phyloP scores from a whole-genome alignment of 2,329 filamentous ascomycete genomes.

The Sclerotinia minor region DNA sequence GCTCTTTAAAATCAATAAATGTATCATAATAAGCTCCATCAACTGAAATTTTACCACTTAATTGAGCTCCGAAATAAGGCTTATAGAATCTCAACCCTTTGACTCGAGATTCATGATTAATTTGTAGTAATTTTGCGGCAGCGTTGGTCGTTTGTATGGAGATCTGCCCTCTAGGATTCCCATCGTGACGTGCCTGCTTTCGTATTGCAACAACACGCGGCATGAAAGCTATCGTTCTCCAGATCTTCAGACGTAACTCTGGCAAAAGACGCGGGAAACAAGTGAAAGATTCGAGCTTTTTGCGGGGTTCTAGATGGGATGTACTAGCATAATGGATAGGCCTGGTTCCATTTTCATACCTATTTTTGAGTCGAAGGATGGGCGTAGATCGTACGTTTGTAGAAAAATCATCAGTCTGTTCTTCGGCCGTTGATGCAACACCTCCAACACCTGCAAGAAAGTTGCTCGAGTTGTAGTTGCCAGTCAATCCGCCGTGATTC shows the following conservation, averaged over 20 bases:
- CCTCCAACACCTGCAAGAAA: not conserved
- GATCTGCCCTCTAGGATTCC: fast-evolving
- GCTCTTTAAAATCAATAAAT: not conserved
- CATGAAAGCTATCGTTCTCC: not conserved
- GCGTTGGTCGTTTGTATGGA: not conserved
- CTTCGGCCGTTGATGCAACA: not conserved
- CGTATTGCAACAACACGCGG: not conserved
- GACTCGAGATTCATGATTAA: not conserved
- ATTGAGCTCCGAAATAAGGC: not conserved
- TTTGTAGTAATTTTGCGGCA: not conserved
- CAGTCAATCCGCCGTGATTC: not conserved
- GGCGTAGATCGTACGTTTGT: not conserved
- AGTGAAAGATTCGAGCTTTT: not conserved
- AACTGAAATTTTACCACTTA: not conserved
- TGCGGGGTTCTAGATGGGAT: not conserved
- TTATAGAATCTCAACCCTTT: not conserved
- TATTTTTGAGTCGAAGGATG: not conserved
- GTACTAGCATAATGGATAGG: not conserved
- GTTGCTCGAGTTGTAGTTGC: not conserved
- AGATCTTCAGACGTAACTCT: not conserved
- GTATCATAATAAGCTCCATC: not conserved
- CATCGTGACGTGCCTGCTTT: not conserved
- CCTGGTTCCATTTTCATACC: not conserved
- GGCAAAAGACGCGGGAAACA: not conserved
- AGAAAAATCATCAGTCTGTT: not conserved